Base-by-base conservation (phyloP, 768 basidiomycete species). In the Pulveroboletus sp. region DNA sequence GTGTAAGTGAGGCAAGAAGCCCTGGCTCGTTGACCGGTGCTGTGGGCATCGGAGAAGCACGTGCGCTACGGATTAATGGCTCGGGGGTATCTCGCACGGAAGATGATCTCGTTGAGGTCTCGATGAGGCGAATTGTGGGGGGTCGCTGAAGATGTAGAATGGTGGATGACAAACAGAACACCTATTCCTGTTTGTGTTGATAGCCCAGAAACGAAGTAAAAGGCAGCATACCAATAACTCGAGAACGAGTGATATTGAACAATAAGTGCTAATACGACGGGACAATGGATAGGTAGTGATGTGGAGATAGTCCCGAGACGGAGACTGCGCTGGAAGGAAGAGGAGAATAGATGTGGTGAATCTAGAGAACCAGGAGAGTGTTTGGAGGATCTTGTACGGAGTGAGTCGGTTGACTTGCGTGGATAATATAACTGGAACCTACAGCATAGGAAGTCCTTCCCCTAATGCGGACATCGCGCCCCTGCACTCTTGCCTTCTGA, bases 391-490 rank as follows among this genome's bases (percentile, higher is more conserved):
- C 87, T 90, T 56, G 32, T 40, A 30, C n/a, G 17, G 33, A 4
- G 17, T 59, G 43, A 50, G 46, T n/a, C 43, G 10, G 39, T 31
- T 43, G 17, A 28, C 14, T 10, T 8, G 35, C 7, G n/a, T 31
- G 30, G 39, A 46, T 43, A 21, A 21, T 15, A 43, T 11, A 24
- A 37, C 5, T 12, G 27, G 17, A 17, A 68, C 83, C 47, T 61
- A 85, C 89, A 54, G 79, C 81, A 61, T 91, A 87, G 50, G 66
- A 60, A 8, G 66, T 68, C 64, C 82, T 86, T 18, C 89, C 86
- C 26, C 72, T 75, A 32, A 88, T 71, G 43, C 85, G 80, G 21
- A 90, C 75, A 53, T 82, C 78, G 17, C 87, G 79, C 2, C 89
- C 86, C 71, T 90, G 87, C 37, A 78, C 70, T 57, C 79, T 77